phyloP scores from a whole-genome alignment of 345 rosid genomes.

The Gossypium stocksii region DNA sequence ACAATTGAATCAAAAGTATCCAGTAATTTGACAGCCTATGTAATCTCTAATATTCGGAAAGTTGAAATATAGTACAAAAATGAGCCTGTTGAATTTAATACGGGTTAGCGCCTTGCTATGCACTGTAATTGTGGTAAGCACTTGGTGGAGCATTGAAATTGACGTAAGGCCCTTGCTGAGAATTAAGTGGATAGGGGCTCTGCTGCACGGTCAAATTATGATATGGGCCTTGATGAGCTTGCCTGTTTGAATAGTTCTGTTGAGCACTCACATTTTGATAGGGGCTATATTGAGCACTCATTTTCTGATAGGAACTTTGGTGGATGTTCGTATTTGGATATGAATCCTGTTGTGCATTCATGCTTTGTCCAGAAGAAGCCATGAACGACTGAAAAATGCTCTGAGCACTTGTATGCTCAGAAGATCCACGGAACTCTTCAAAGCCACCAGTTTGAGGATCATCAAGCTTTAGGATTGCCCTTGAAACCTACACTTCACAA shows the following conservation, averaged over 20 bases:
- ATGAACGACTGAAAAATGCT: constrained; percentile 19
- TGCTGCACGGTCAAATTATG: constrained; percentile 15
- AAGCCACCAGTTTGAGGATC: constrained; percentile 28
- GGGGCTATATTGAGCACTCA: constrained; percentile 13
- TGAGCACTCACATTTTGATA: constrained; percentile 13
- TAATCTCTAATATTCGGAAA: constrained; percentile 3
- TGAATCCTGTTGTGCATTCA: constrained; percentile 23
- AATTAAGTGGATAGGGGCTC: constrained; percentile 17
- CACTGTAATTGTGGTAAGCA: constrained; percentile 13
- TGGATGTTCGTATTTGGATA: constrained; percentile 7
- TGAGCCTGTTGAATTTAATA: constrained; percentile 23
- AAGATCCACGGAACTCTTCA: constrained; percentile 25
- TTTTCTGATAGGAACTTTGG: constrained; percentile 17
- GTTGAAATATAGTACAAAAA: constrained; percentile 26
- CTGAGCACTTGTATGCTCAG: constrained; percentile 28
- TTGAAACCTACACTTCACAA: constrained; percentile 22
- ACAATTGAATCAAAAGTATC: neutral
- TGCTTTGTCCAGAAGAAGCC: constrained; percentile 30
- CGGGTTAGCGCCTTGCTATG: constrained; percentile 29
- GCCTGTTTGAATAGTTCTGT: constrained; percentile 15
- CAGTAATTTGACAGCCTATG: neutral
- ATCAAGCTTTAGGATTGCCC: constrained; percentile 33
- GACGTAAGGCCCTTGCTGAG: constrained; percentile 10
- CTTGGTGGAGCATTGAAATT: constrained; percentile 7
- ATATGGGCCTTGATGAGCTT: constrained; percentile 24